Evolutionary conservation across 345 rosid species (phyloP).

Genomic region (Eucalyptus sp.): DNA sequence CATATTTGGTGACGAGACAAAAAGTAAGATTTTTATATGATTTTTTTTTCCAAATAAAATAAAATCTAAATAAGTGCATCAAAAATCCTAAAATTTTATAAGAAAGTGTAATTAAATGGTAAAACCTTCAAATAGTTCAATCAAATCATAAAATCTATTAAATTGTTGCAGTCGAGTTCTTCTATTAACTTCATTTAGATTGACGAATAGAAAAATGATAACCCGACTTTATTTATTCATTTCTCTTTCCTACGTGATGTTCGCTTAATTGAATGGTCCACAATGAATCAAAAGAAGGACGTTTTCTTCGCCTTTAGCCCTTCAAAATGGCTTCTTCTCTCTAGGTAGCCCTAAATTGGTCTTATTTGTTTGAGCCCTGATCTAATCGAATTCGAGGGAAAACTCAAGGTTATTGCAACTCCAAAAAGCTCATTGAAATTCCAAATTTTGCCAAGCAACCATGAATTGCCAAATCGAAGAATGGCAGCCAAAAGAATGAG

Average conservation of each 20-base stretch:
- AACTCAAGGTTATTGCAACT: not conserved
- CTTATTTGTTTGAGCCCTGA: not conserved
- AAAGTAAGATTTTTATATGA: not conserved
- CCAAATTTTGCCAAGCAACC: not conserved
- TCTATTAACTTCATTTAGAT: not conserved
- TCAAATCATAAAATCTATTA: not conserved
- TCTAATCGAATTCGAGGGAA: not conserved
- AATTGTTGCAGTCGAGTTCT: fast-evolving
- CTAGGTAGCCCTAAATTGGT: not conserved
- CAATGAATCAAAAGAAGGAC: not conserved
- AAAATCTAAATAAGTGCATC: not conserved
- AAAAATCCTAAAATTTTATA: not conserved
- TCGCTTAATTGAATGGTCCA: not conserved
- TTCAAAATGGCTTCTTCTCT: not conserved
- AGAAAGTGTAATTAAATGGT: not conserved
- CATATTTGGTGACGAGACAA: not conserved
- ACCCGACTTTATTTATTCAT: not conserved
- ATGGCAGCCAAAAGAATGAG: not conserved
- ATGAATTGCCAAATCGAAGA: not conserved
- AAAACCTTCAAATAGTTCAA: not conserved
- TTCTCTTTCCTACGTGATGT: not conserved
- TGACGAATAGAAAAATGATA: not conserved
- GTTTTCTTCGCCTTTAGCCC: not conserved
- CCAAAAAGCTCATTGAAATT: not conserved
- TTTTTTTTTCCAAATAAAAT: not conserved